These are phyloP conservation scores for Trifolium subterraneum DNA, from an alignment of 306 rosid species.

Conservation along the genomic window DNA sequence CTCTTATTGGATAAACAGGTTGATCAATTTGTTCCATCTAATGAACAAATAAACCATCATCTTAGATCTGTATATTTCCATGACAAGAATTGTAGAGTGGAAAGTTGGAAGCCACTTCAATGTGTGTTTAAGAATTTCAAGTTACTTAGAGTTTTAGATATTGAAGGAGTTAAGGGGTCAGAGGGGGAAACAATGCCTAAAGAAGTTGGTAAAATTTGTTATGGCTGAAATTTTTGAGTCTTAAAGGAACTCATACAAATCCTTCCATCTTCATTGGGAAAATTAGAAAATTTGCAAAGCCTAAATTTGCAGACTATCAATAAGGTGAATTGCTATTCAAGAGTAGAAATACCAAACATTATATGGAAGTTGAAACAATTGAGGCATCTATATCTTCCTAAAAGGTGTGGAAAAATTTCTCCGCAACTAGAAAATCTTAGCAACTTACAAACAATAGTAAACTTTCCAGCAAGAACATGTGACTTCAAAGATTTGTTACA, in stretches of 20 bases:
- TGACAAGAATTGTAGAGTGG: slow-evolving; percentile 27
- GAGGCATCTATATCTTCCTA: slow-evolving; percentile 63
- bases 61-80: slow-evolving; percentile 55
- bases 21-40: no score
- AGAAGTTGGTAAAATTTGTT: slow-evolving; percentile 39
- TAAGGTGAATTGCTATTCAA: slow-evolving; percentile 30
- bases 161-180: slow-evolving; percentile 48
- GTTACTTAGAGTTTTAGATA: slow-evolving; percentile 58
- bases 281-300: slow-evolving; percentile 54
- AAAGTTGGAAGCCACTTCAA: not conserved
- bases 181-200: slow-evolving; percentile 42
- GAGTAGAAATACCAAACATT: slow-evolving; percentile 50
- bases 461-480: no score
- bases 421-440: no score
- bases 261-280: slow-evolving; percentile 49
- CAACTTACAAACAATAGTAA: no score
- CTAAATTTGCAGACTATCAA: slow-evolving; percentile 50
- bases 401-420: no score
- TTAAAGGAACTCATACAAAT: slow-evolving; percentile 25
- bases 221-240: slow-evolving; percentile 49
- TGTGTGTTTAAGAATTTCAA: slow-evolving; percentile 35
- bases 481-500: no score
- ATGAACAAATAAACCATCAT: slow-evolving; percentile 11
- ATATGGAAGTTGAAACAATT: slow-evolving; percentile 47
- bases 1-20: no score